A percentile compares a stretch with the other conserved stretches of the same genome.
Conservation (phyloP, 192 early-diverging fungal species). For the Coemansia sp. region DNA sequence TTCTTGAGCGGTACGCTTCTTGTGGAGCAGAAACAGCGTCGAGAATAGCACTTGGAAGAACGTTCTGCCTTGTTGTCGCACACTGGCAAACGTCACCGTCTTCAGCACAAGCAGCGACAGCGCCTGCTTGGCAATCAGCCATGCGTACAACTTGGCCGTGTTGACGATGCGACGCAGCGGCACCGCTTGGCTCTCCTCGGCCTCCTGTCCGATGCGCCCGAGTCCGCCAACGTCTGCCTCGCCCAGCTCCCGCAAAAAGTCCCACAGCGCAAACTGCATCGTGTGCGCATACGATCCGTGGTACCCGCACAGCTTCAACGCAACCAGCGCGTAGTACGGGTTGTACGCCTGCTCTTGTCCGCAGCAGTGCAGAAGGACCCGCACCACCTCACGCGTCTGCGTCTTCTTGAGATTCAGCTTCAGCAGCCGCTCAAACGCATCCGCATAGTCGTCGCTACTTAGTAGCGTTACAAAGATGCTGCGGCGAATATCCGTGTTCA, state of each 20-base stretch:
- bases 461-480: constrained; percentile 92
- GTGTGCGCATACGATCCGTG: constrained; percentile 85
- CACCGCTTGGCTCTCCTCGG: constrained; percentile 47
- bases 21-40: constrained; percentile 65
- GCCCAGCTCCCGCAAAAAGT: constrained; percentile 82
- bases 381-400: constrained; percentile 93
- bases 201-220: constrained; percentile 35
- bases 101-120: constrained; percentile 71
- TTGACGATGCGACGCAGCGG: constrained; percentile 77
- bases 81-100: constrained; percentile 73
- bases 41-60: constrained; percentile 75
- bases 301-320: constrained; percentile 73
- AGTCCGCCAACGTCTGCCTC: constrained; percentile 78
- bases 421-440: constrained; percentile 84
- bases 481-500: constrained; percentile 95
- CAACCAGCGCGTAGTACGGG: constrained; percentile 90
- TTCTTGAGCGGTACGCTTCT: constrained; percentile 56
- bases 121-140: constrained; percentile 67
- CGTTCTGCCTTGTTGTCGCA: constrained; percentile 59
- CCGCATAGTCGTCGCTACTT: constrained; percentile 92
- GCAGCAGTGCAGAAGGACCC: constrained; percentile 89
- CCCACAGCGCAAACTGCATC: constrained; percentile 94
- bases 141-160: constrained; percentile 82
- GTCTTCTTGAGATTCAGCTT: constrained; percentile 83
- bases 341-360: constrained; percentile 87